Conservation (phyloP, 768 basidiomycete genomes). For the Lactarius psammicola region DNA sequence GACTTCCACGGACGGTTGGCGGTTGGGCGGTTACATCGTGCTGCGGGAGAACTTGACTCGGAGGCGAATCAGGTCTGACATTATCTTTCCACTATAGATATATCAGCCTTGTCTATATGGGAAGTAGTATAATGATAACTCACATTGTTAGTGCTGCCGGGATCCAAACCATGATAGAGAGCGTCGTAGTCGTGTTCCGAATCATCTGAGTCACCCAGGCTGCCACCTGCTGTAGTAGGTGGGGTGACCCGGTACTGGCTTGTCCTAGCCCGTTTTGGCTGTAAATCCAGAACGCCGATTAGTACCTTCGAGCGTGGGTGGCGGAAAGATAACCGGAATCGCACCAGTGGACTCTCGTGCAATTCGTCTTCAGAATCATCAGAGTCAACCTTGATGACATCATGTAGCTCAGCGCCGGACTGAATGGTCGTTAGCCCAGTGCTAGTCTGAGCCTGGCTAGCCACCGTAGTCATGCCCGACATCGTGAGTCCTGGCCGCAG, state of each 20-base stretch:
- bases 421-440: too few species aligned
- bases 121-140: not conserved
- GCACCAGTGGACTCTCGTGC: too few species aligned
- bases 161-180: not conserved
- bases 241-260: too few species aligned
- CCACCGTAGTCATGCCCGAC: too few species aligned
- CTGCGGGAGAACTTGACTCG: not conserved
- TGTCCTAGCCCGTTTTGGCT: constrained; percentile 11
- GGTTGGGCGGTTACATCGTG: not conserved
- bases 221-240: not conserved
- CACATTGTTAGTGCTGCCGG: not conserved
- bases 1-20: not conserved
- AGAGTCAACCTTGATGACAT: constrained; percentile 6
- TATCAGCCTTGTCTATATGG: not conserved
- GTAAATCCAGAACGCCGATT: not conserved
- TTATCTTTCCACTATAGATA: not conserved
- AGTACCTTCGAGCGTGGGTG: not conserved
- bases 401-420: not conserved
- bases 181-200: not conserved
- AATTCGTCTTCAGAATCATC: not conserved
- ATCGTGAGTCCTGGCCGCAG: too few species aligned
- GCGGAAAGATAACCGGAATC: not conserved
- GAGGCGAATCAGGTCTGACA: not conserved
- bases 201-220: not conserved
- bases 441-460: too few species aligned